Percentiles rank a stretch among this genome's conserved stretches.
Conservation (phyloP, 208 protist species). For the Trypanosoma scelopori region DNA sequence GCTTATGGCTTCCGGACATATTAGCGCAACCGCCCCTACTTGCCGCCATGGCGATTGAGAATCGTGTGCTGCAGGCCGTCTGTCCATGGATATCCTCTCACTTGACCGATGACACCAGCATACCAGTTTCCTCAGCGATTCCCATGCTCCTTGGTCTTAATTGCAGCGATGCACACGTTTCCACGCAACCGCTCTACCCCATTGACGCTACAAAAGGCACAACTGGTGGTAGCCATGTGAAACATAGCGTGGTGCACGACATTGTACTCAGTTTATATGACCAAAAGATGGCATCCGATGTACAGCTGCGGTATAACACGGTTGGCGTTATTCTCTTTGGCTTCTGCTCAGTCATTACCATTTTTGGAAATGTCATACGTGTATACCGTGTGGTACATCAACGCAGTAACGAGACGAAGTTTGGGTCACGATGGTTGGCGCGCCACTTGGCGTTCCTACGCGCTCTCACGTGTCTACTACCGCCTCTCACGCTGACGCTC, state of each 20-base stretch:
- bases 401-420: constrained; percentile 1
- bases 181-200: constrained; percentile 35
- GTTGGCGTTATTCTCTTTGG: constrained; percentile 49
- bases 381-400: constrained; percentile 53
- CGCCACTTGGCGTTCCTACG: constrained; percentile 51
- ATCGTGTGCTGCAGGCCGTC: constrained; percentile 27
- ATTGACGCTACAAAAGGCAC: constrained; percentile 15
- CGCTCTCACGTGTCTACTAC: constrained; percentile 55
- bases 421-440: constrained; percentile 2
- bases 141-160: constrained; percentile 49
- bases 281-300: constrained; percentile 18
- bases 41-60: constrained; percentile 47
- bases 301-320: constrained; percentile 74
- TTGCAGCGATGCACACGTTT: constrained; percentile 45
- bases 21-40: constrained; percentile 51
- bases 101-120: background rate
- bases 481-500: constrained; percentile 50
- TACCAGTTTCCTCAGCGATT: background rate
- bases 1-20: constrained; percentile 40
- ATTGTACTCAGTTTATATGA: constrained; percentile 58
- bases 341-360: constrained; percentile 38
- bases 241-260: constrained; percentile 53
- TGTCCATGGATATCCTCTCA: constrained; percentile 30
- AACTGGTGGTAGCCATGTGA: constrained; percentile 33
- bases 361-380: constrained; percentile 57